Conservation (phyloP, 768 basidiomycete species). For the Coprinopsis strossmayeri region DNA sequence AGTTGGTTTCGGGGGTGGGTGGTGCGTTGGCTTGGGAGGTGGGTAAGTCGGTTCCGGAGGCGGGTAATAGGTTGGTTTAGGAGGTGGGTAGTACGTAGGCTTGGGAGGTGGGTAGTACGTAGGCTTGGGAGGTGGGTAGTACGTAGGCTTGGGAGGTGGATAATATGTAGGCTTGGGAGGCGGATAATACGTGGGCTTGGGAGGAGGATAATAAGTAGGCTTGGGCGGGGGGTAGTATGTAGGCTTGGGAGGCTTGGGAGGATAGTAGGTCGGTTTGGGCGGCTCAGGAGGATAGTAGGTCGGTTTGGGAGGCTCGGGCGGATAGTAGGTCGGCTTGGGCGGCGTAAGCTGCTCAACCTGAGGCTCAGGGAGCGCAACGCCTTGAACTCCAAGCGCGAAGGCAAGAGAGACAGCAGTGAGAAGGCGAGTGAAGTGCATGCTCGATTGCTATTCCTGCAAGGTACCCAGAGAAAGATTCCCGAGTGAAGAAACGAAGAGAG, state of each 20-base stretch:
- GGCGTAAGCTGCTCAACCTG: not conserved
- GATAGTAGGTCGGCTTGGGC: not conserved
- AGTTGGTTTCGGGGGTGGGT: not conserved
- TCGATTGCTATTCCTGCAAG: not conserved
- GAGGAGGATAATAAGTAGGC: not conserved
- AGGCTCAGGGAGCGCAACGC: not conserved
- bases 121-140: not conserved
- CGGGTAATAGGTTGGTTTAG: not conserved
- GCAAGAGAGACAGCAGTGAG: not conserved
- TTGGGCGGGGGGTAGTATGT: not conserved
- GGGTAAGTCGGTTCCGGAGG: conserved; percentile 3
- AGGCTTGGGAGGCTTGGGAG: conserved; percentile 1
- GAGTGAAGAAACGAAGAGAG: too few relatives aligned
- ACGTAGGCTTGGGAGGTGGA: not conserved
- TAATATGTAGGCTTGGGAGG: not conserved
- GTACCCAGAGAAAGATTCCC: conserved; percentile 8
- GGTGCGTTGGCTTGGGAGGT: conserved; percentile 3
- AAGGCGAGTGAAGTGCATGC: not conserved
- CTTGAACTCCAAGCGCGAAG: not conserved
- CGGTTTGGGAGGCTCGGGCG: not conserved
- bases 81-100: not conserved
- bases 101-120: not conserved
- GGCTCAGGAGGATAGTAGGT: not conserved
- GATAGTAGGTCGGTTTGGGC: not conserved
- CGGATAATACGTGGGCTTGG: not conserved